Conservation (phyloP, 805 yeast genomes). For the Starmerella bombicola region DNA sequence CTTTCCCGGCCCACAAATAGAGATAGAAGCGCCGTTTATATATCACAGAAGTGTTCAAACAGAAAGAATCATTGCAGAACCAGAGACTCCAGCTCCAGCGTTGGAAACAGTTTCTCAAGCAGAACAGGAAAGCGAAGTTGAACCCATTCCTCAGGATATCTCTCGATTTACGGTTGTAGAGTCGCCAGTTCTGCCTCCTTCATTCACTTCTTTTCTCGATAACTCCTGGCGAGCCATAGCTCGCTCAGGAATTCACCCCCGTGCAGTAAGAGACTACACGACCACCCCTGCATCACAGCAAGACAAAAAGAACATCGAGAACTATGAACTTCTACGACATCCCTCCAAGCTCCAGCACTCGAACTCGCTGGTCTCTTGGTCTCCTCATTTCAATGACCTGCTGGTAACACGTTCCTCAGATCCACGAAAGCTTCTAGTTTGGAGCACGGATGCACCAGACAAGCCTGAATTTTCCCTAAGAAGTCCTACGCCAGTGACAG, state of each 20-base stretch:
- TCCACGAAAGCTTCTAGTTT: conserved; percentile 24
- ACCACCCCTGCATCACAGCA: not conserved
- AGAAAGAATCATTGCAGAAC: not conserved
- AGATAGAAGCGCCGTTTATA: conserved; percentile 1
- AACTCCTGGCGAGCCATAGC: conserved; percentile 27
- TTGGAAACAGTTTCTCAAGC: not conserved
- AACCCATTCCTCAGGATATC: not conserved
- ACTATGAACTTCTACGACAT: not conserved
- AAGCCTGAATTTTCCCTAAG: conserved; percentile 35
- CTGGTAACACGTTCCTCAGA: conserved; percentile 20
- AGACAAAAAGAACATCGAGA: too few relatives aligned
- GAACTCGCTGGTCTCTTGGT: conserved; percentile 27
- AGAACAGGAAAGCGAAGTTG: not conserved
- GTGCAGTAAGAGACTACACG: conserved; percentile 3
- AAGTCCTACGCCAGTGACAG: conserved; percentile 33
- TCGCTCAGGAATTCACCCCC: conserved; percentile 14
- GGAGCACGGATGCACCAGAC: conserved; percentile 28
- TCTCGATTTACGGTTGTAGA: not conserved
- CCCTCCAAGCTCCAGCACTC: not conserved
- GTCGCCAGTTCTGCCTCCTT: conserved; percentile 2
- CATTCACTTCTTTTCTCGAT: conserved; percentile 20
- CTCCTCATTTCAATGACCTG: conserved; percentile 29
- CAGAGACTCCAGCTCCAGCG: not conserved
- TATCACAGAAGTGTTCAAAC: conserved; percentile 8
- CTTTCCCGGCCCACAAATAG: conserved; percentile 3